phyloP scores from a whole-genome alignment of 768 basidiomycete genomes.

The Calocybe cyanea region DNA sequence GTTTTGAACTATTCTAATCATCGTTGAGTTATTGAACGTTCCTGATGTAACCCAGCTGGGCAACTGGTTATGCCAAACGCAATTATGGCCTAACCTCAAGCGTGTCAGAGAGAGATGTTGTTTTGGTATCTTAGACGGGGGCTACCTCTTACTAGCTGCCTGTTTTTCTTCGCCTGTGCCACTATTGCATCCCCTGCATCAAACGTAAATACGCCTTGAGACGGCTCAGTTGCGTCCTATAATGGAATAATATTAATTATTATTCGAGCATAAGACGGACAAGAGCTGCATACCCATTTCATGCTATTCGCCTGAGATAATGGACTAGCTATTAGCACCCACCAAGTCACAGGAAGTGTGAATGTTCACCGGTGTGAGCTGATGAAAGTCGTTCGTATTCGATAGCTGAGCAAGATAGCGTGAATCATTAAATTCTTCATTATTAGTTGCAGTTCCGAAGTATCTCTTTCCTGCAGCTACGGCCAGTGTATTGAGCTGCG shows the following conservation, averaged over 20 bases:
- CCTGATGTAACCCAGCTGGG: conserved; percentile 45
- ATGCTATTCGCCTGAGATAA: conserved; percentile 38
- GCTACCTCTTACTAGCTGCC: conserved; percentile 42
- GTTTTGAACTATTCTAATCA: conserved; percentile 41
- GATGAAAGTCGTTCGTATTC: conserved; percentile 37
- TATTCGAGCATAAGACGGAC: neutral
- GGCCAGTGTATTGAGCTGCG: conserved; percentile 41
- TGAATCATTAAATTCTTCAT: conserved; percentile 38
- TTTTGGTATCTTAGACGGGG: no score
- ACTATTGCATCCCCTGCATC: conserved; percentile 40
- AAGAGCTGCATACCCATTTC: conserved; percentile 44
- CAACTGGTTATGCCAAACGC: conserved; percentile 51
- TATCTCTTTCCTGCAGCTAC: conserved; percentile 43
- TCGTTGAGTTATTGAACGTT: conserved; percentile 36
- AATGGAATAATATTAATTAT: neutral
- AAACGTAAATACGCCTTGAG: conserved; percentile 44
- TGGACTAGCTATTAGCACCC: no score
- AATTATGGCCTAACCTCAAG: conserved; percentile 37
- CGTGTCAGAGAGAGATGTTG: no score
- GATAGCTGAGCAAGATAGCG: conserved; percentile 36
- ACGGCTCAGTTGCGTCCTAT: conserved; percentile 51
- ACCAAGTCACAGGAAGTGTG: neutral
- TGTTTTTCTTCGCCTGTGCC: conserved; percentile 39
- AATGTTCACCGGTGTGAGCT: conserved; percentile 38
- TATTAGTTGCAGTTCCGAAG: conserved; percentile 50